Percentiles rank a stretch among this genome's conserved stretches.
Conservation (phyloP, 1,139 yeast genomes). For the Zhuliangozyma blackwelliae region DNA sequence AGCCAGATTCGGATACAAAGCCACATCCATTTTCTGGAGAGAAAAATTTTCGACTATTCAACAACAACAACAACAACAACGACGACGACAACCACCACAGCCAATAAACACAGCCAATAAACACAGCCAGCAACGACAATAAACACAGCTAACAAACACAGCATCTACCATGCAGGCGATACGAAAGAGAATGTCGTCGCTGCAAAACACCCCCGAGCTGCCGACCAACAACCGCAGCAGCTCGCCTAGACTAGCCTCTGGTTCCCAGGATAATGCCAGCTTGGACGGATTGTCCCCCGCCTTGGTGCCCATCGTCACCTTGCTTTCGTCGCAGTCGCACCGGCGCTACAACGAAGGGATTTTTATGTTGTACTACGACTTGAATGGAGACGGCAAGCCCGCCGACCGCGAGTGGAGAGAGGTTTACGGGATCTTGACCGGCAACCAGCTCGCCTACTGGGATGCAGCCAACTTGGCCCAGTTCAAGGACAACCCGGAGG, state of each 20-base stretch:
- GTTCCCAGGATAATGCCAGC: conserved; percentile 6
- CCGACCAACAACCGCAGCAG: conserved; percentile 4
- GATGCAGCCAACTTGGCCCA: conserved; percentile 73
- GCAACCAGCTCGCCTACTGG: conserved; percentile 91
- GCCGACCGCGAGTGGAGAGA: conserved; percentile 84
- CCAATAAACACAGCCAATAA: too few relatives aligned
- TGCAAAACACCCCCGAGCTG: conserved; percentile 7
- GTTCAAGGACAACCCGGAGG: conserved; percentile 45
- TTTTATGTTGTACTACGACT: conserved; percentile 66
- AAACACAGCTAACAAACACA: too few relatives aligned
- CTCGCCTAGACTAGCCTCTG: conserved; percentile 4
- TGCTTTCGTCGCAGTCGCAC: conserved; percentile 67
- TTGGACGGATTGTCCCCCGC: conserved; percentile 52
- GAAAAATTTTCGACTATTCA: too few relatives aligned
- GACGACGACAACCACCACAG: too few relatives aligned
- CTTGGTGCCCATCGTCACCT: conserved; percentile 68
- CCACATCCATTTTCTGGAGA: too few relatives aligned
- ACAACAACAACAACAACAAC: too few relatives aligned
- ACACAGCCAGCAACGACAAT: too few relatives aligned
- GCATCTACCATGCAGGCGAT: conserved; percentile 19
- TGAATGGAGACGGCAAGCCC: conserved; percentile 81
- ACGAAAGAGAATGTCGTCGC: conserved; percentile 17
- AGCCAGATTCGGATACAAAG: too few relatives aligned
- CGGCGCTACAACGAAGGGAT: conserved; percentile 73
- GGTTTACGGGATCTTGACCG: conserved; percentile 86